Evolutionary conservation across 257 asterid species (phyloP).

Genomic region (Linaria vulgaris): DNA sequence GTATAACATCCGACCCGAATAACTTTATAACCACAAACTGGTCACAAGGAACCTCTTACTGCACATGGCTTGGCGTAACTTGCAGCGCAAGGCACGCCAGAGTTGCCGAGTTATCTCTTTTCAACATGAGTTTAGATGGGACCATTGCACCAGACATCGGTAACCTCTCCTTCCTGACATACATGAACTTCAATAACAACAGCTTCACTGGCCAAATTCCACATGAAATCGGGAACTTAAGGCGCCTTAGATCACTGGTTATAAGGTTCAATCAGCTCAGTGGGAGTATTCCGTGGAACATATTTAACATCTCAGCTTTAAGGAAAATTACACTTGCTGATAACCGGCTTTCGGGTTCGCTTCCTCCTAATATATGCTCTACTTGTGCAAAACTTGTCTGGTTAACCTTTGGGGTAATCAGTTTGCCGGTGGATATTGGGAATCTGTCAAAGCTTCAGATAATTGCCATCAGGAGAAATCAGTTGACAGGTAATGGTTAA

Average conservation of each 20-base stretch:
- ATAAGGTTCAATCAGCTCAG: background rate
- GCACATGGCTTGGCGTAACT: conserved; percentile 21
- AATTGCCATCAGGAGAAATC: background rate
- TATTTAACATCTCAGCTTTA: too few species aligned
- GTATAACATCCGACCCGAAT: too few species aligned
- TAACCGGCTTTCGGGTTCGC: background rate
- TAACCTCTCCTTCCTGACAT: too few species aligned
- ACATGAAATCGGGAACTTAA: background rate
- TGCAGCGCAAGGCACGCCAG: conserved; percentile 8
- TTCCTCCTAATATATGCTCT: background rate
- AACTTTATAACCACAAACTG: too few species aligned
- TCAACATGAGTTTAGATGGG: background rate
- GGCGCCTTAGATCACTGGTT: background rate
- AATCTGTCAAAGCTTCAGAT: background rate
- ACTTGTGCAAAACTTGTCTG: background rate
- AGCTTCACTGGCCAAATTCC: too few species aligned
- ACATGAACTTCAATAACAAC: too few species aligned
- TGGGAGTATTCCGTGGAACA: too few species aligned
- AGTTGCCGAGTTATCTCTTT: background rate
- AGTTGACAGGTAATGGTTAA: conserved; percentile 23
- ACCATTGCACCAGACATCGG: too few species aligned
- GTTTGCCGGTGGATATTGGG: background rate
- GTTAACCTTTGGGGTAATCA: background rate
- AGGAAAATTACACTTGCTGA: too few species aligned
- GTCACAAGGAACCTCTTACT: conserved; percentile 14